A percentile compares a stretch with the other conserved stretches of the same genome.
phyloP scores from a whole-genome alignment of 1,139 yeast genomes.

The Arxiozyma slooffiae region DNA sequence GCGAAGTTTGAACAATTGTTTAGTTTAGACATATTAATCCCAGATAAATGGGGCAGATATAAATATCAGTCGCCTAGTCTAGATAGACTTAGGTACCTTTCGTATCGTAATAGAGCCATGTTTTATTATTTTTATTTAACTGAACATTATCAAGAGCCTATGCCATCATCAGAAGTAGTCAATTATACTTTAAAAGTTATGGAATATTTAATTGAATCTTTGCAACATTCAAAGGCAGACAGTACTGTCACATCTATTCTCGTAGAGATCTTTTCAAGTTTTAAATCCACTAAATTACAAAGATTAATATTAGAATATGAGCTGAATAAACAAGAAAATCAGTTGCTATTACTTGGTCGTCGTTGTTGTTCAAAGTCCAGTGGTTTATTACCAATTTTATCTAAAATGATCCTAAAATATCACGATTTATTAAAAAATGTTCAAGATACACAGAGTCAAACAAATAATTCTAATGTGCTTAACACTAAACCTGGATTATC shows the following conservation, averaged over 20 bases:
- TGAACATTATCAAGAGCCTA: conserved; percentile 10
- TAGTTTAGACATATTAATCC: conserved; percentile 53
- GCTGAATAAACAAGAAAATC: conserved; percentile 39
- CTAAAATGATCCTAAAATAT: conserved; percentile 14
- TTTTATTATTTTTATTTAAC: conserved; percentile 47
- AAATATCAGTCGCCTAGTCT: conserved; percentile 55
- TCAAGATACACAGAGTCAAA: conserved; percentile 1
- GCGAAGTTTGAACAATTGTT: conserved; percentile 53
- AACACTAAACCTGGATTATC: neutral
- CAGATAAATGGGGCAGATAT: conserved; percentile 39
- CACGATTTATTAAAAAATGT: conserved; percentile 7
- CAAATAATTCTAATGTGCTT: neutral
- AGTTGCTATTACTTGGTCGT: conserved; percentile 37
- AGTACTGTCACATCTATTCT: conserved; percentile 41
- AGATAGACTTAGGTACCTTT: conserved; percentile 62
- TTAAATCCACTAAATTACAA: conserved; percentile 44
- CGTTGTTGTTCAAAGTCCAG: conserved; percentile 26
- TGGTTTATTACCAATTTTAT: conserved; percentile 22
- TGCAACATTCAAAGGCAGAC: conserved; percentile 59
- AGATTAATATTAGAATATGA: conserved; percentile 59
- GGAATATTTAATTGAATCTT: conserved; percentile 47
- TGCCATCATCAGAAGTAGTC: conserved; percentile 23
- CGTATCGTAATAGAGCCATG: conserved; percentile 73
- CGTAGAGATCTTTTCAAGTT: conserved; percentile 40
- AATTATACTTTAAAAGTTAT: conserved; percentile 34